Evolutionary conservation across 2,329 filamentous ascomycete species (phyloP), one percentile per base, ranked within the genome.

Genomic region (Cladosporium halotolerans): DNA sequence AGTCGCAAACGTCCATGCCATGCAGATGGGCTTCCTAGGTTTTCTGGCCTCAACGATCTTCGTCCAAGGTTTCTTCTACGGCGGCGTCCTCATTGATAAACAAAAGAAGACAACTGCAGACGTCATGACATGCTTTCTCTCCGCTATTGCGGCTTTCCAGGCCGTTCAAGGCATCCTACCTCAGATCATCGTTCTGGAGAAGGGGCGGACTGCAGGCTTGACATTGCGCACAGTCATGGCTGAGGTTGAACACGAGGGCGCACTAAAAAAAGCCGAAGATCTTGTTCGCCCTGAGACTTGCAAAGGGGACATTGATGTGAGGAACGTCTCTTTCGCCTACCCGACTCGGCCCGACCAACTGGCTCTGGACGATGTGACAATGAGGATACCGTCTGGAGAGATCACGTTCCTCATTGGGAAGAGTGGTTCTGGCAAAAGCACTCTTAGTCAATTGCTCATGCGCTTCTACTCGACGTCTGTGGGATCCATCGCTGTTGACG

Each of bases 371-470:
- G 71, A 79, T 6, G 79, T 81, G 0, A 83, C 77, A 0, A 78
- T 96, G 56, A 79, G 77, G 58, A 92, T 97, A 54, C 80, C 83
- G 0, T 77, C 85, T 0, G 85, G 87, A 0, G 76, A 87, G 57
- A 82, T 85, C 3, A 89, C 84, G 0, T 96, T 93, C 63, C 76
- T 97, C 2, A 81, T 96, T 46, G 93, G 92, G 0, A 80, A 79
- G 62, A 96, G 89, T 63, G 93, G 93, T 0, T 96, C 89, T 2
- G 92, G 92, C 0, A 97, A 97, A 68, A 96, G 89, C 61, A 97
- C 92, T 0, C 65, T 97, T 1, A 84, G 86, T 1, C 89, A 89
- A 64, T 76, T 97, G 0, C 76, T 97, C 0, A 76, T 90, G 47
- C 81, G 84, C 10, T 87, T 95, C 61, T 96, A 96, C 64, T 74